A percentile compares a stretch with the other conserved stretches of the same genome.
These are phyloP conservation scores for Gossypium mustelinum DNA, from an alignment of 345 rosid genomes.

Conservation along the genomic window DNA sequence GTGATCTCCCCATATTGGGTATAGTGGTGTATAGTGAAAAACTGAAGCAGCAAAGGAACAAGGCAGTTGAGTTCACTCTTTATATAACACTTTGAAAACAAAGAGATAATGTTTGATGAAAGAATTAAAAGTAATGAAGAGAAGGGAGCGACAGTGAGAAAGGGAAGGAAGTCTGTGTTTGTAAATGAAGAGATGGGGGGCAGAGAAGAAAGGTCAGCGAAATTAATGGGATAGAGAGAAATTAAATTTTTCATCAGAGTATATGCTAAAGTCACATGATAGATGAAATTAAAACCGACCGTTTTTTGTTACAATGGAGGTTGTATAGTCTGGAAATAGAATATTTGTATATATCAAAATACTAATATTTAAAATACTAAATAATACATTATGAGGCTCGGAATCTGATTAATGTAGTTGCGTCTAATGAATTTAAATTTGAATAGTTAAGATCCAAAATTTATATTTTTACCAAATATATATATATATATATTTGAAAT, in stretches of 20 bases:
- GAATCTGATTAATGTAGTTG: no score
- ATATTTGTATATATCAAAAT: no score
- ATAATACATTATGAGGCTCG: no score
- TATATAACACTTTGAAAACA: slow-evolving; percentile 15
- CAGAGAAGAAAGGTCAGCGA: slow-evolving; percentile 39
- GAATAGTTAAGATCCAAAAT: no score
- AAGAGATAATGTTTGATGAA: slow-evolving; percentile 5
- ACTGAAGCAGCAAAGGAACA: slow-evolving; percentile 18
- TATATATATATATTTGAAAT: no score
- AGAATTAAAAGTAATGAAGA: slow-evolving; percentile 11
- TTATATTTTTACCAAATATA: no score
- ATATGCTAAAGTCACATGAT: slow-evolving; percentile 25
- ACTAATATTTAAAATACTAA: no score
- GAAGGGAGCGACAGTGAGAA: slow-evolving; percentile 13
- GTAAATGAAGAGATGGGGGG: slow-evolving; percentile 30
- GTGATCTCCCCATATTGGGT: slow-evolving; percentile 60
- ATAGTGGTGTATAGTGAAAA: background rate
- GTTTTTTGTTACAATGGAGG: background rate
- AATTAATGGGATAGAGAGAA: slow-evolving; percentile 36
- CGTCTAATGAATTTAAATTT: no score
- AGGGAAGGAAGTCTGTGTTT: slow-evolving; percentile 18
- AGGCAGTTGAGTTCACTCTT: slow-evolving; percentile 16
- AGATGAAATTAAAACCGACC: slow-evolving; percentile 15
- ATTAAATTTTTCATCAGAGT: slow-evolving; percentile 22
- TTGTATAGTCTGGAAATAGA: background rate